Evolutionary conservation across 345 rosid genomes (phyloP), one percentile per base, ranked within the genome.

Genomic region (Citrus cavaleriei): DNA sequence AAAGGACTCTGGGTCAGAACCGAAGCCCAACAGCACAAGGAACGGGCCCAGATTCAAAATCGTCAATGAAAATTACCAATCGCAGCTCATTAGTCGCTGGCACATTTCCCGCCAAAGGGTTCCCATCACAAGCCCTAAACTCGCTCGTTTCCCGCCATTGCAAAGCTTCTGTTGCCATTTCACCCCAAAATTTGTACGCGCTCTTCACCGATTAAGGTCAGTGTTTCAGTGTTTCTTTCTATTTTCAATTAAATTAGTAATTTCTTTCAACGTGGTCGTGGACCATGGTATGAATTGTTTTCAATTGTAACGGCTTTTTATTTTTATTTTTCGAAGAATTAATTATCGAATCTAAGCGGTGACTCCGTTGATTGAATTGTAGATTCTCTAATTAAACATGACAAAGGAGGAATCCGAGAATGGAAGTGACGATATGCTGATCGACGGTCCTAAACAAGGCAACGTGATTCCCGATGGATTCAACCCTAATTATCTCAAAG

Each of bases 401-500:
- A 73, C 84, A 22, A 88, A 24, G n/a, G 89, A 80, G 30, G 92
- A 87, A 84, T 66, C 19, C 8, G 86, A 74, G 59, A 81, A 76
- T 27, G 86, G 79, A 65, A 82, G 87, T 65, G 97, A 89, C 1
- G 92, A 78, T 55, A 87, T 89, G 97, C 30, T 76, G 82, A 88
- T 92, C 46, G 96, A 90, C 65, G 84, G 65, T 57, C 75, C 74
- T n/a, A 83, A 62, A 68, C 79, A 78, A 55, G 81, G 35, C 57
- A 83, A 78, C 59, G 68, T 66, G 30, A 72, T 84, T n/a, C 86
- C 83, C 9, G 83, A 87, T 24, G 94, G 83, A 42, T 90, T 93
- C 82, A 86, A 93, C 75, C 68, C 84, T 57, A 88, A 89, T 75
- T 80, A 89, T 84, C 97, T 91, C 79, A 80, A 83, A 78, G 87